A percentile compares a stretch with the other conserved stretches of the same genome.
phyloP scores from a whole-genome alignment of 1,284 basidiomycete species.

The Moesziomyces sp. region DNA sequence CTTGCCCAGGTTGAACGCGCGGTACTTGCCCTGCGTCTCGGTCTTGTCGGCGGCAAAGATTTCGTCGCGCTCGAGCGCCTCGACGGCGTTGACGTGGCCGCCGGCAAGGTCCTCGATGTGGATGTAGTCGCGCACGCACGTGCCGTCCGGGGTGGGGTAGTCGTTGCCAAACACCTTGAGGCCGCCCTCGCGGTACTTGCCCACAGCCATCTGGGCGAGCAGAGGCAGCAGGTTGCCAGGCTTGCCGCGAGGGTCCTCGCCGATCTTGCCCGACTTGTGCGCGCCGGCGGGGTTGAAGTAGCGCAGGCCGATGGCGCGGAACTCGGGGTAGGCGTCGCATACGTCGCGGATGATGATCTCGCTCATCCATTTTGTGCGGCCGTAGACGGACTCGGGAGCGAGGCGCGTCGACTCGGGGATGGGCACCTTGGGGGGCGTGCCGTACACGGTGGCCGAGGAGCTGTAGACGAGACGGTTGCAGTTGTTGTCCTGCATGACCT shows the following conservation, averaged over 20 bases:
- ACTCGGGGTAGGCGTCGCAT: constrained; percentile 80
- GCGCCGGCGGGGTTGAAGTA: constrained; percentile 99
- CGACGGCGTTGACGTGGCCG: constrained; percentile 91
- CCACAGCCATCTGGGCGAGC: constrained; percentile 93
- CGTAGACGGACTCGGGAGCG: constrained; percentile 91
- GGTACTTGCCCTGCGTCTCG: constrained; percentile 74
- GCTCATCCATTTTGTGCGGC: constrained; percentile 92
- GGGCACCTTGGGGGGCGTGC: constrained; percentile 88
- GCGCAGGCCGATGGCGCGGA: constrained; percentile 84
- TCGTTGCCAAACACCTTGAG: constrained; percentile 97
- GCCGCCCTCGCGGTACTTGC: constrained; percentile 81
- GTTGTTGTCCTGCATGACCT: constrained; percentile 80
- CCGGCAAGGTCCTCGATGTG: constrained; percentile 94
- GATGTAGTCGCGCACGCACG: constrained; percentile 84
- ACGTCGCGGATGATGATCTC: constrained; percentile 91
- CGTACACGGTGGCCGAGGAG: constrained; percentile 98
- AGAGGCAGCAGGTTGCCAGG: constrained; percentile 95
- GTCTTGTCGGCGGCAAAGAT: constrained; percentile 68
- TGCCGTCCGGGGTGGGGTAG: constrained; percentile 95
- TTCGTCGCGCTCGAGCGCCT: constrained; percentile 79
- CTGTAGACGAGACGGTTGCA: constrained; percentile 92
- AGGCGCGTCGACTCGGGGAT: constrained; percentile 93
- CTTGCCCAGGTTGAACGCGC: constrained; percentile 96
- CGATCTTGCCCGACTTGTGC: constrained; percentile 93
- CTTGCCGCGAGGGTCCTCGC: constrained; percentile 93